Conservation (phyloP, 1,284 basidiomycete genomes). For the Gymnopus androsaceus region DNA sequence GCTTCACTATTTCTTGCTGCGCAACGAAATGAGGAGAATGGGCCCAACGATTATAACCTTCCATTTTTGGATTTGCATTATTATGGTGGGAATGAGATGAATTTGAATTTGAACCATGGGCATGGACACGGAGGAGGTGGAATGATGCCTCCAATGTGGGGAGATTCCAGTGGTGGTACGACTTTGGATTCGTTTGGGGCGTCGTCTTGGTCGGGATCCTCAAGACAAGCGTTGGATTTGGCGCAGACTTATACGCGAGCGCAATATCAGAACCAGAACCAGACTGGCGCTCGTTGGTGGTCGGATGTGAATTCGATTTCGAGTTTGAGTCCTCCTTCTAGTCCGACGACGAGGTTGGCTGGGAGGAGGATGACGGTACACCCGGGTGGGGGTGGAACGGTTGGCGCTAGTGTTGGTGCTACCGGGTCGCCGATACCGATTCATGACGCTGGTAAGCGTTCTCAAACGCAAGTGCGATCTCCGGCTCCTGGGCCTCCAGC, state of each 20-base stretch:
- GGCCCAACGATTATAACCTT: constrained; percentile 48
- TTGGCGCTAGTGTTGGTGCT: too few relatives aligned
- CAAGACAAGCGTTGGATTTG: constrained; percentile 58
- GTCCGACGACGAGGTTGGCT: too few relatives aligned
- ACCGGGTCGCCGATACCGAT: too few relatives aligned
- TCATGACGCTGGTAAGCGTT: too few relatives aligned
- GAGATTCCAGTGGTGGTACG: too few relatives aligned
- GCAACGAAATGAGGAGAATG: not conserved
- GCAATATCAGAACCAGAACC: too few relatives aligned
- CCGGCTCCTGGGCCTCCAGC: not conserved
- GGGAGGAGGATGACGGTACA: constrained; percentile 15
- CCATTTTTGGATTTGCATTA: constrained; percentile 78
- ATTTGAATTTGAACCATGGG: too few relatives aligned
- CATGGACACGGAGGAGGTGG: constrained; percentile 14
- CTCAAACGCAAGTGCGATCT: not conserved
- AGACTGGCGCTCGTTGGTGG: constrained; percentile 32
- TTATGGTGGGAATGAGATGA: constrained; percentile 39
- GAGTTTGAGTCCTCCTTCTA: too few relatives aligned
- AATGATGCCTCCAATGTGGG: too few relatives aligned
- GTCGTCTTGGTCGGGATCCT: too few relatives aligned
- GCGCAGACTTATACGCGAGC: too few relatives aligned
- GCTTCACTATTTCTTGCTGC: constrained; percentile 17
- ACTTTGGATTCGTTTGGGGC: constrained; percentile 16
- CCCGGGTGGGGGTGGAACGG: not conserved
- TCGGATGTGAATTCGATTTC: constrained; percentile 37